Base-by-base conservation (phyloP, 805 yeast species). In the Kluyveromyces nonfermentans region DNA sequence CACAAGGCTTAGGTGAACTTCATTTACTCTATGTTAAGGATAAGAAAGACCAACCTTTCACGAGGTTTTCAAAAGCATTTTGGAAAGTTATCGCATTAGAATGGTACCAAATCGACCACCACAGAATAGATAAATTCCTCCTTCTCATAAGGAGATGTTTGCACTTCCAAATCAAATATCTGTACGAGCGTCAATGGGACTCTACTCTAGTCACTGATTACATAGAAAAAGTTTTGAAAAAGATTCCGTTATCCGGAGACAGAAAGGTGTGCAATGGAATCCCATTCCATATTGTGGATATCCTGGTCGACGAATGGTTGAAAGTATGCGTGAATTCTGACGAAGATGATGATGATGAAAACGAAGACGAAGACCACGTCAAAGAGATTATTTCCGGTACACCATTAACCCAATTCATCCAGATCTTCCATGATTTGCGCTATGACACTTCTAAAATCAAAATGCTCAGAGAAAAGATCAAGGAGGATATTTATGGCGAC, bases 61-160 rank as follows among this genome's bases (percentile, higher is more conserved):
- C 59, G 51, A 68, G 43, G 55, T 87, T 88, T 59, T 69, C 77
- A 35, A 70, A 74, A 40, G 83, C 95, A 0, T 93, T 87, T 60
- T 93, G 96, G 96, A 65, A 64, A 21, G 75, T 90, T 15, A 75
- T 88, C 54, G 68, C 74, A 47, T 71, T 78, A 45, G 95, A 93
- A 63, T 93, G 97, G 97, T 72, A 77, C 42, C 70, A 71, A 7
- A 74, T 93, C 43, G 97, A 90, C 64, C 82, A 83, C 45, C 72
- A 71, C 77, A 78, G 98, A 67, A 60, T 89, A 43, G 96, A 93
- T 65, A 93, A 93, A 66, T 93, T 74, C 64, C 77, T 85, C 53
- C 65, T 89, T 65, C 68, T 93, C 52, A 74, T 89, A 50, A 80
- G 98, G 71, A 73, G 88, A 56, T 83, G 80, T 7, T 63, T 86